Percentiles rank a stretch among this genome's conserved stretches.
Conservation (phyloP, 2,329 filamentous ascomycete species). For the Apiospora saccharicola region DNA sequence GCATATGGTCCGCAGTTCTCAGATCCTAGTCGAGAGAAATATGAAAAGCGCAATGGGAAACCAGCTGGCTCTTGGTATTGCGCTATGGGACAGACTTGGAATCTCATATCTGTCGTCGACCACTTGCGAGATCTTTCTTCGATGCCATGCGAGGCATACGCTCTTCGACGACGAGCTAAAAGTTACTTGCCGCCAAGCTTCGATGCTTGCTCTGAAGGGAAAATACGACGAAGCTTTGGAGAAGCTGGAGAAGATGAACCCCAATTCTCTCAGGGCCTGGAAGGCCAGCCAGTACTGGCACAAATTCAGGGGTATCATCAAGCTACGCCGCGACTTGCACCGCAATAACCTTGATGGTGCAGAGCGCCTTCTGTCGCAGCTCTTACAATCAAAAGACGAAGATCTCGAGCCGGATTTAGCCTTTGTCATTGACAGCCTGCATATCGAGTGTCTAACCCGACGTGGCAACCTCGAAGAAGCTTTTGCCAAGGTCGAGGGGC, state of each 20-base stretch:
- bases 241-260: conserved; percentile 65
- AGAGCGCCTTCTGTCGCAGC: conserved; percentile 57
- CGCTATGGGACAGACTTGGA: conserved; percentile 80
- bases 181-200: conserved; percentile 74
- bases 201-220: conserved; percentile 71
- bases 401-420: conserved; percentile 61
- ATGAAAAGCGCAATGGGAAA: conserved; percentile 76
- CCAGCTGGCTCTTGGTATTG: conserved; percentile 74
- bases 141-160: conserved; percentile 68
- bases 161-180: conserved; percentile 81
- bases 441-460: conserved; percentile 59
- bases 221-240: conserved; percentile 73
- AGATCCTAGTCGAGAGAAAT: conserved; percentile 80
- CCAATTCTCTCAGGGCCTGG: conserved; percentile 71
- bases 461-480: conserved; percentile 56
- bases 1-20: conserved; percentile 81
- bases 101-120: conserved; percentile 61
- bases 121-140: conserved; percentile 76
- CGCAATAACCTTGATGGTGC: conserved; percentile 60
- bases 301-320: conserved; percentile 71
- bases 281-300: conserved; percentile 80
- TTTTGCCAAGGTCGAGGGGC: conserved; percentile 55
- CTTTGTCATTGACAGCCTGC: conserved; percentile 58
- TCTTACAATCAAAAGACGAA: conserved; percentile 58
- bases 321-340: conserved; percentile 68